Percentiles rank a stretch among this genome's conserved stretches.
These are phyloP conservation scores for Trichoderma simmonsii DNA, from an alignment of 2,329 filamentous ascomycete species.

Conservation along the genomic window DNA sequence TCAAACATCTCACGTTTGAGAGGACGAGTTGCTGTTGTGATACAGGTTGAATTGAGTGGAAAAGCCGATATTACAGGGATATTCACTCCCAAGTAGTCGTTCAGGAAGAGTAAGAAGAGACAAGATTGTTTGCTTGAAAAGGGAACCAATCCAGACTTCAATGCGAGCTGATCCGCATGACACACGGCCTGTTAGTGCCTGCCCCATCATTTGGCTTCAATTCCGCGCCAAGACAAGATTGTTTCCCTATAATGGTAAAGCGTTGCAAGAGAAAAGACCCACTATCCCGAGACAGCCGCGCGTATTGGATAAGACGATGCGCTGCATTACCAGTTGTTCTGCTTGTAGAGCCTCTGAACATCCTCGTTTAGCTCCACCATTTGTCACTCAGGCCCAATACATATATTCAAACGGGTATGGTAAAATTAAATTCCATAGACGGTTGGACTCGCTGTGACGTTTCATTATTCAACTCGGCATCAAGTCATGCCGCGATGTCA, in stretches of 20 bases:
- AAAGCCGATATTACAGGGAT: background rate
- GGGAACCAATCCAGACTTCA: background rate
- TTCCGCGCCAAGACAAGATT: background rate
- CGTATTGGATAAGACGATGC: background rate
- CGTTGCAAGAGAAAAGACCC: background rate
- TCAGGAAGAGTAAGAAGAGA: background rate
- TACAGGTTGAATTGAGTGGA: background rate
- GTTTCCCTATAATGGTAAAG: background rate
- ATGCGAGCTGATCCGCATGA: background rate
- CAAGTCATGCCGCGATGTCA: background rate
- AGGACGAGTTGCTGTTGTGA: background rate
- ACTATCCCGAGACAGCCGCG: background rate
- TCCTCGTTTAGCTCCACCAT: background rate
- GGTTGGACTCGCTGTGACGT: background rate
- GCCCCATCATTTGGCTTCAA: background rate
- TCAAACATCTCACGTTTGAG: background rate
- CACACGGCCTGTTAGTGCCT: background rate
- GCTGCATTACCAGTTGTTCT: background rate
- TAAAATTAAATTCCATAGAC: background rate
- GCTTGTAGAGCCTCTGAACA: background rate
- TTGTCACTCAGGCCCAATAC: background rate
- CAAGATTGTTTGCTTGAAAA: background rate
- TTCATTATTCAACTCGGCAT: background rate
- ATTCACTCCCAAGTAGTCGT: background rate
- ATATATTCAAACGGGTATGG: no score